A percentile compares a stretch with the other conserved stretches of the same genome.
phyloP scores from a whole-genome alignment of 2,329 filamentous ascomycete species.

The Atkinsonella hypoxylon region DNA sequence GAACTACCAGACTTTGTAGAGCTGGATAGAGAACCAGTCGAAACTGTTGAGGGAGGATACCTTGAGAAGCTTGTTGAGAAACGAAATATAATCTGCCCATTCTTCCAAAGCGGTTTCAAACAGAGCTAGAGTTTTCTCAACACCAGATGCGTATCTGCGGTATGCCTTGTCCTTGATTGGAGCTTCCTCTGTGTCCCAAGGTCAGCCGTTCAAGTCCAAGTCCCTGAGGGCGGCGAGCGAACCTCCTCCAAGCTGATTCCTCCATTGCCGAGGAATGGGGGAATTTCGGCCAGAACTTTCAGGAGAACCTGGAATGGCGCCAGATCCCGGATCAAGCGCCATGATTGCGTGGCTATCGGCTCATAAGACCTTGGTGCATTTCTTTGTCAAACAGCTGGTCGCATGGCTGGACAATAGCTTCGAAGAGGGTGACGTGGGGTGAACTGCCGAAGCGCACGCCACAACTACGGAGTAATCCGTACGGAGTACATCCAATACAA shows the following conservation, averaged over 20 bases:
- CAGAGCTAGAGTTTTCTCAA: conserved; percentile 76
- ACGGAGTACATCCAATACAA: no score
- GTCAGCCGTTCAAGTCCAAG: conserved; percentile 3
- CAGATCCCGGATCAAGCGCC: conserved; percentile 49
- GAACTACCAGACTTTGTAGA: neutral
- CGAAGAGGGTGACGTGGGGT: conserved; percentile 3
- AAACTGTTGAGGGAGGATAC: conserved; percentile 29
- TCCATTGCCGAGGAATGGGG: conserved; percentile 63
- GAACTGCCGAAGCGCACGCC: neutral
- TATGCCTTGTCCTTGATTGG: conserved; percentile 54
- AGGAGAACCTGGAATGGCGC: conserved; percentile 55
- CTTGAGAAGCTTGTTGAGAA: conserved; percentile 82
- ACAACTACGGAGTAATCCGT: no score
- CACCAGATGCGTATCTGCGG: conserved; percentile 77
- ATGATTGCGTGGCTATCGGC: conserved; percentile 29
- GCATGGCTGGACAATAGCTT: conserved; percentile 3
- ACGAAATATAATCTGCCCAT: conserved; percentile 99
- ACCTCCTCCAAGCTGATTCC: conserved; percentile 69
- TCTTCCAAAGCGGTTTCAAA: conserved; percentile 93
- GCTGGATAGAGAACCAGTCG: neutral
- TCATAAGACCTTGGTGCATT: conserved; percentile 7
- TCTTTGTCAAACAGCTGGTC: conserved; percentile 1
- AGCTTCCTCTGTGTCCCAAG: conserved; percentile 33
- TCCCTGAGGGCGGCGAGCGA: conserved; percentile 20
- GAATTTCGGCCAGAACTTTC: conserved; percentile 75